Base-by-base conservation (phyloP, 352 stramenopile genomes). In the Globisporangium paroecandrum region DNA sequence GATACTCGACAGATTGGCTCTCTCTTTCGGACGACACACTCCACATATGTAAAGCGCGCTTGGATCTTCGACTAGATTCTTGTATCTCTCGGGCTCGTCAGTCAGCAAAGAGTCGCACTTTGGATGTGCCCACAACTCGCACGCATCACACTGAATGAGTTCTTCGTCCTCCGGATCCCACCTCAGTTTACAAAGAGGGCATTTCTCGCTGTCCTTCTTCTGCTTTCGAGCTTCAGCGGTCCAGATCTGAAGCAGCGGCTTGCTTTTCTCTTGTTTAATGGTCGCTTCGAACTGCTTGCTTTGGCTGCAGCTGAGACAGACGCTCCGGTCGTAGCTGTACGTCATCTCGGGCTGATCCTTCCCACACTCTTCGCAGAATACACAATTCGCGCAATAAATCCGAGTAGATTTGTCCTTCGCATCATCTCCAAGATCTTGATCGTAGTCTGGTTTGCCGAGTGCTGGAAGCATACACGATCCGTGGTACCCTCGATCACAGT, bases 101-200 rank as follows among this genome's bases (percentile, higher is more conserved):
- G 77, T 85, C 9, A 95, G 77, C 6, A 90, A 56, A 0, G 58
- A 58, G 59, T 97, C 89, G 54, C 89, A 97, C 4, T 74, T 73
- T n/a, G 85, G 85, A 65, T 97, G 89, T 1, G 83, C 87, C 89
- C 89, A 97, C 6, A 77, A 78, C 64, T 97, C 89, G 38, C 89
- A 97, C 1, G 78, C 83, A 63, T 97, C 90, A 47, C 89, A 97
- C 56, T 96, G 89, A 54, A 97, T 94, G 2, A 97, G 67, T 15
- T 93, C 89, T 46, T 89, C 85, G 27, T 96, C 82, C 24, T 93
- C 77, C 2, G 75, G 68, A 29, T 81, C 71, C 86, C 89, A 96
- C 49, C 88, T 89, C 12, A 76, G 73, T 18, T 69, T 64, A 59
- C 89, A 97, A 58, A 93, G 82, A 3, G 89, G 89, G 53, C 89